These are phyloP conservation scores for Darksidea phi DNA, from an alignment of 495 filamentous ascomycete species.

Conservation along the genomic window DNA sequence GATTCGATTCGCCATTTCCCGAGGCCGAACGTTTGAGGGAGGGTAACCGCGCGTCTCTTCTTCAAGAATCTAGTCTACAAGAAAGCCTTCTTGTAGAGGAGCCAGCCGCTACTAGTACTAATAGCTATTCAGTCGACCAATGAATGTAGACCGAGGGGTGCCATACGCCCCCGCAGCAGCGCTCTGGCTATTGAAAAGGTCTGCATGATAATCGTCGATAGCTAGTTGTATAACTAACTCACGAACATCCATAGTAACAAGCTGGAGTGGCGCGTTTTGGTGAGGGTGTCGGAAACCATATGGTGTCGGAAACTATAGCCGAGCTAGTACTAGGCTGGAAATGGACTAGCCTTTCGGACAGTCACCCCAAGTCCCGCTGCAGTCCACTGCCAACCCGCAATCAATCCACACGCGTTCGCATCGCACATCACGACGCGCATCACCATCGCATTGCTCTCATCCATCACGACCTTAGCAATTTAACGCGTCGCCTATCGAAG, in stretches of 20 bases:
- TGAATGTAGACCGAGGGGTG: background rate
- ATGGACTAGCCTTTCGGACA: too few relatives aligned
- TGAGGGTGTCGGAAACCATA: too few relatives aligned
- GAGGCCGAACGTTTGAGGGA: conserved; percentile 1
- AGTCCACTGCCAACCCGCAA: too few relatives aligned
- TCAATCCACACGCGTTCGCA: too few relatives aligned
- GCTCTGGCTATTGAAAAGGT: conserved; percentile 6
- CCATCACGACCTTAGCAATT: too few relatives aligned
- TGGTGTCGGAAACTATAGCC: too few relatives aligned
- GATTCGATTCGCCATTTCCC: conserved; percentile 14
- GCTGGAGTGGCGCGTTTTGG: too few relatives aligned
- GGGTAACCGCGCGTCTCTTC: conserved; percentile 12
- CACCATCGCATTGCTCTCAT: too few relatives aligned
- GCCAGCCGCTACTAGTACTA: conserved; percentile 17
- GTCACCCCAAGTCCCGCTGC: too few relatives aligned
- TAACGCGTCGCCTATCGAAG: too few relatives aligned
- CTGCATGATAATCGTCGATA: conserved; percentile 1
- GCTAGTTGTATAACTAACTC: conserved; percentile 1
- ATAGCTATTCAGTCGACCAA: background rate
- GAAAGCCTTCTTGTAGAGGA: conserved; percentile 10
- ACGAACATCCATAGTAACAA: conserved; percentile 3
- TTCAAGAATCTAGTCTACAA: conserved; percentile 20
- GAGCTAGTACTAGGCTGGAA: too few relatives aligned
- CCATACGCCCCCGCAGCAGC: conserved; percentile 8
- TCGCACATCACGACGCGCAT: too few relatives aligned